Conservation (phyloP, 164 flowering plant species). For the Hamamelis virginiana region DNA sequence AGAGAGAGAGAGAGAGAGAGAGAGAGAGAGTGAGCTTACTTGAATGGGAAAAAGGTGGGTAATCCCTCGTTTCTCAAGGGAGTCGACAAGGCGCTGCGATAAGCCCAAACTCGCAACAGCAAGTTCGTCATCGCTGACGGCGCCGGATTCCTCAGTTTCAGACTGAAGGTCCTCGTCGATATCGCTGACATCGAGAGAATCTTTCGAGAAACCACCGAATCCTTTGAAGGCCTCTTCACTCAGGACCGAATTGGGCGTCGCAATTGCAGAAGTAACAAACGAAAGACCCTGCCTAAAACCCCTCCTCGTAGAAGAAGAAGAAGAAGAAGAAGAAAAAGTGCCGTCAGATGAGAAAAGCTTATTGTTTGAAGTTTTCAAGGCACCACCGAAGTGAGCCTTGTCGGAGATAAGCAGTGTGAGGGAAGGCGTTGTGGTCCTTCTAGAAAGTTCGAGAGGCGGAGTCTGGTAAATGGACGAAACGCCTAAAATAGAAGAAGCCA, state of each 20-base stretch:
- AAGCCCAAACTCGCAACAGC: conserved; percentile 45
- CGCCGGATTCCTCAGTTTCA: conserved; percentile 8
- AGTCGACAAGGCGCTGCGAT: conserved; percentile 49
- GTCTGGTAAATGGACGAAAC: conserved; percentile 39
- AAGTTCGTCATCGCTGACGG: conserved; percentile 36
- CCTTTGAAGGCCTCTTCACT: conserved; percentile 73
- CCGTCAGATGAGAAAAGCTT: background rate
- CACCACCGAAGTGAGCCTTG: conserved; percentile 15
- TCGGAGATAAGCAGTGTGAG: conserved; percentile 14
- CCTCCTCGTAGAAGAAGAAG: conserved; percentile 7
- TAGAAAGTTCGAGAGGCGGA: conserved; percentile 30
- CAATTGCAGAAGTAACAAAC: conserved; percentile 44
- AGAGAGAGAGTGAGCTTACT: no score
- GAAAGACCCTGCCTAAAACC: background rate
- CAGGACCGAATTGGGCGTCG: conserved; percentile 65
- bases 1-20: no score
- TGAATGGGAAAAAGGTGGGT: conserved; percentile 49
- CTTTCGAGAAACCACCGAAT: conserved; percentile 29
- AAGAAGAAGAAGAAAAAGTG: background rate
- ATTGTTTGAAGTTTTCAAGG: conserved; percentile 10
- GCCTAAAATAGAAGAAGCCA: conserved; percentile 48
- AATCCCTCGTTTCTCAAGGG: conserved; percentile 64
- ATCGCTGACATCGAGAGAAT: conserved; percentile 12
- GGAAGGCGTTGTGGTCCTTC: conserved; percentile 6
- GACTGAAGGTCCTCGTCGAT: conserved; percentile 19